These are phyloP conservation scores for Pseudogymnoascus sp. DNA, from an alignment of 2,329 filamentous ascomycete genomes.

Conservation along the genomic window DNA sequence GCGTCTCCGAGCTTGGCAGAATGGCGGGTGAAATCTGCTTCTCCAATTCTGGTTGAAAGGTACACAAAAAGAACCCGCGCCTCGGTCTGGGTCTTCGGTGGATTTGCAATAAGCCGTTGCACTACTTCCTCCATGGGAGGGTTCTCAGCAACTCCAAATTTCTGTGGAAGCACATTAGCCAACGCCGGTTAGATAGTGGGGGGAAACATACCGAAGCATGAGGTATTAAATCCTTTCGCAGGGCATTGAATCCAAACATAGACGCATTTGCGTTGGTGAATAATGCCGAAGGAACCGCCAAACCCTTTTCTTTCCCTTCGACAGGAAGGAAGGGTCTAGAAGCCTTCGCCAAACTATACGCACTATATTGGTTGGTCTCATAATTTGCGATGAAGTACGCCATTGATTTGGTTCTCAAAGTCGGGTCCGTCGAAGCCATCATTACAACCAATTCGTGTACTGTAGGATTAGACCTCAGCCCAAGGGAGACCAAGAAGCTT, in stretches of 20 bases:
- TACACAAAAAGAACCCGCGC: conserved; percentile 76
- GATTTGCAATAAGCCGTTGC: conserved; percentile 62
- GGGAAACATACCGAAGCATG: conserved; percentile 54
- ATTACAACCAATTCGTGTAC: conserved; percentile 70
- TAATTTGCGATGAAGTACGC: conserved; percentile 78
- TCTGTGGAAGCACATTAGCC: conserved; percentile 34
- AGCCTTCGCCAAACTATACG: conserved; percentile 52
- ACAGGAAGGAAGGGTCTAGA: conserved; percentile 64
- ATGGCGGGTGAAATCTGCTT: conserved; percentile 56
- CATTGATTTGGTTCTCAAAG: conserved; percentile 63
- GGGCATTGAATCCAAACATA: conserved; percentile 72
- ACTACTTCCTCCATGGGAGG: conserved; percentile 75
- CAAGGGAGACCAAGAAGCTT: conserved; percentile 65
- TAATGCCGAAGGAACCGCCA: conserved; percentile 70
- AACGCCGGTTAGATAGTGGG: not conserved
- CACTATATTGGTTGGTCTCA: conserved; percentile 67
- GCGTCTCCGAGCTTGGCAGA: conserved; percentile 57
- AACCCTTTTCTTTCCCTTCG: conserved; percentile 55
- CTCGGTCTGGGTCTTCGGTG: conserved; percentile 60
- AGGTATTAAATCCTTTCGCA: conserved; percentile 67
- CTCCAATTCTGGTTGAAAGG: conserved; percentile 68
- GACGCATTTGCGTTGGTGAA: conserved; percentile 74
- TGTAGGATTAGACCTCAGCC: conserved; percentile 65
- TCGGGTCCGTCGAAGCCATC: conserved; percentile 57
- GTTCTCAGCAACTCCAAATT: conserved; percentile 80